Evolutionary conservation across 2,329 filamentous ascomycete species (phyloP), one percentile per base, ranked within the genome.

Genomic region (Byssoonygena ceratinophila): DNA sequence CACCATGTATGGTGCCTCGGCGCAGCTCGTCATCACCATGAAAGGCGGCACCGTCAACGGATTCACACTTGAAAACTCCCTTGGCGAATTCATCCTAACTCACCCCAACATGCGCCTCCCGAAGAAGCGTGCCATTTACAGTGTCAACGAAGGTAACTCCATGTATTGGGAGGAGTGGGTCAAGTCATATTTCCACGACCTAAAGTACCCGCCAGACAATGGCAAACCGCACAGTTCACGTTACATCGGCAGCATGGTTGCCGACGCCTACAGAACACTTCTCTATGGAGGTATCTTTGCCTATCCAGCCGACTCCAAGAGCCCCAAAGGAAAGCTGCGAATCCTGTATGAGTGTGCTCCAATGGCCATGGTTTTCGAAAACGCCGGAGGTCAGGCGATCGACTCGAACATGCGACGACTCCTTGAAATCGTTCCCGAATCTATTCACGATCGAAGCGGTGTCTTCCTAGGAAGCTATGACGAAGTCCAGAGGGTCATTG

Each of bases 351-450:
- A 98, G 76, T 98, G 92, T 68, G 92, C 92, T 12, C 92, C 92
- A 36, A 98, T 98, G 92, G 92, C 92, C 22, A 86, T 97, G 84
- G 81, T 98, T 5, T 97, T 98, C 70, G 92, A 98, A 74, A 96
- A 98, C 72, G 92, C 92, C 63, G 92, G 92, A 61, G 92, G 92
- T 55, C 83, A 94, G 71, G 92, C 92, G 16, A 75, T 98, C 52
- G 84, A 97, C 72, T 90, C 86, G 72, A 83, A 86, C 53, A 96
- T 95, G 89, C 74, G 81, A 60, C 81, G 91, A 55, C 90, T 98
- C 85, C 76, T 98, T 60, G 84, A 87, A 52, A 83, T 97, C 37
- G 81, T 87, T 1, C 92, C 92, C 1, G 85, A 94, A 69, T 79
- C 87, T 69, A 98, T 98, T 64, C 92, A 98, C 71, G 92, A 98